Evolutionary conservation across 768 basidiomycete species (phyloP), one percentile per base, ranked within the genome.

Genomic region (Cystofilobasidium macerans): DNA sequence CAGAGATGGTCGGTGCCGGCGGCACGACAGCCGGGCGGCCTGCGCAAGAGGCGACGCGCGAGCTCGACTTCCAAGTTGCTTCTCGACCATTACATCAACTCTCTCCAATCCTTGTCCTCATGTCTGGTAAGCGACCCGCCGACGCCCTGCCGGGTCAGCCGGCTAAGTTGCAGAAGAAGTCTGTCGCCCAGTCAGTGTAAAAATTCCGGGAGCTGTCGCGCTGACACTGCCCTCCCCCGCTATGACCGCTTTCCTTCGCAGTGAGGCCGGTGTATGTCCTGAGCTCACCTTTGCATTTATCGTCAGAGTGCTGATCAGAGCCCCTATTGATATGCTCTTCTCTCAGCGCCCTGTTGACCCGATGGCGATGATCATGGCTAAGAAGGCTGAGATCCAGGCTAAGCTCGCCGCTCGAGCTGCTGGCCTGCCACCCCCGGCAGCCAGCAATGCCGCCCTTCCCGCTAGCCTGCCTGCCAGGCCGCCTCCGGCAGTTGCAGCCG

Each of bases 351-450:
- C 84, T 81, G 66, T 80, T 14, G 78, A 81, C 40, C 78, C 79
- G 69, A 28, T 54, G 70, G 86, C 82, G 35, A 81, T 88, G 71
- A 89, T 90, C 62, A 85, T 86, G 26, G 86, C 87, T 76, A 88
- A 88, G 76, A 81, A 85, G 43, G 87, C 88, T 8, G 87, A 90
- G 75, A 85, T 93, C 69, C 81, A 86, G 14, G 89, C 90, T 20
- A 91, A 89, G 75, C 80, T 88, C 28, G 89, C 89, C 2, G 84
- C 84, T 2, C 85, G 89, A 57, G 47, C 57, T 32, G 45, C 60
- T 16, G 38, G n/a, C 42, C 77, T 75, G 0, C 78, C 81, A 1
- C 73, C 75, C 8, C 77, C 80, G 0, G 75, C 78, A 24, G 78
- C 81, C 28, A 70, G 79, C 22, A 71, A 78, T 0, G 22, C 75